Conservation (phyloP, 1,284 basidiomycete species). For the Vanrija pseudolonga region DNA sequence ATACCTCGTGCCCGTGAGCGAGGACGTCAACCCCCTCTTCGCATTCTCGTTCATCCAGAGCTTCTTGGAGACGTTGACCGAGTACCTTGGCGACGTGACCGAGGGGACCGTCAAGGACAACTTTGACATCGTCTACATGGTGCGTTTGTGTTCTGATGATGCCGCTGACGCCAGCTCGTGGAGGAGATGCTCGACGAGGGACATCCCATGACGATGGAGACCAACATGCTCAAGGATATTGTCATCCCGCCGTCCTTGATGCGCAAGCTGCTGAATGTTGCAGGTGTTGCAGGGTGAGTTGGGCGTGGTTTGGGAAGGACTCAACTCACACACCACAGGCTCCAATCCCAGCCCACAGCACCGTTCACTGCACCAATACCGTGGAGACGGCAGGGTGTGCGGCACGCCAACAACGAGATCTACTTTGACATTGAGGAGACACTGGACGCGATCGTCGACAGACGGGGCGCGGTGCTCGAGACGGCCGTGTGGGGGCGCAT, state of each 20-base stretch:
- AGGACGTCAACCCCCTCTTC: slow-evolving; percentile 76
- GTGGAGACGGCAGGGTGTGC: slow-evolving; percentile 81
- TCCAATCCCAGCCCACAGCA: slow-evolving; percentile 53
- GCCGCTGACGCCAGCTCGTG: slow-evolving; percentile 60
- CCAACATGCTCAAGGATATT: slow-evolving; percentile 86
- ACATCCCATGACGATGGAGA: slow-evolving; percentile 88
- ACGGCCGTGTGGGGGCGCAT: slow-evolving; percentile 75
- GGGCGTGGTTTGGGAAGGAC: not conserved
- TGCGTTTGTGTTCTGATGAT: slow-evolving; percentile 36
- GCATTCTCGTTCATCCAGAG: slow-evolving; percentile 84
- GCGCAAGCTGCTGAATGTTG: slow-evolving; percentile 66
- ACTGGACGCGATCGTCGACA: slow-evolving; percentile 77
- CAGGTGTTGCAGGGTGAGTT: slow-evolving; percentile 56
- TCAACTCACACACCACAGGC: slow-evolving; percentile 30
- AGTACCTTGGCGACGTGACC: slow-evolving; percentile 76
- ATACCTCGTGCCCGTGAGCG: slow-evolving; percentile 74
- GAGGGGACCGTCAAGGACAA: slow-evolving; percentile 79
- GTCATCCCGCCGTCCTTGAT: slow-evolving; percentile 81
- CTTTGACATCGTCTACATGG: slow-evolving; percentile 94
- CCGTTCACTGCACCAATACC: slow-evolving; percentile 90
- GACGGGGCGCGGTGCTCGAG: slow-evolving; percentile 68
- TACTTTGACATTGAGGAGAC: slow-evolving; percentile 88
- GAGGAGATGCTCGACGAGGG: slow-evolving; percentile 95
- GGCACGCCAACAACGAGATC: slow-evolving; percentile 87
- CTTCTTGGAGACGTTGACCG: slow-evolving; percentile 75